Conservation (phyloP, 257 asterid genomes). For the Ballota nigra region DNA sequence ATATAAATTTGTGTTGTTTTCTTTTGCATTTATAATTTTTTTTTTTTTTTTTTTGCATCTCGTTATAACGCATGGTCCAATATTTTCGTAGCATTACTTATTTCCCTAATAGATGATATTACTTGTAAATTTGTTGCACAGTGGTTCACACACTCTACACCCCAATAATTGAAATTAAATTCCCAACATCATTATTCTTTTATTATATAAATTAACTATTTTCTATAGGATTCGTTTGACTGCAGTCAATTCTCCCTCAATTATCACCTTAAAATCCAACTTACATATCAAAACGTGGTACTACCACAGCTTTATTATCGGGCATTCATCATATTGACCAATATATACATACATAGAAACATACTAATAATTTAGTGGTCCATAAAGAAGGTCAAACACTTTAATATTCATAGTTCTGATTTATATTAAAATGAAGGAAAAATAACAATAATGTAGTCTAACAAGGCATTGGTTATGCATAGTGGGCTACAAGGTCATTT, state of each 20-base stretch:
- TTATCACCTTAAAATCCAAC: not conserved
- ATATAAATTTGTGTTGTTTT: too few species aligned
- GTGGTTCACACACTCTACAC: too few species aligned
- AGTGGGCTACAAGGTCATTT: slow-evolving; percentile 23
- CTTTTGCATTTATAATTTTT: too few species aligned
- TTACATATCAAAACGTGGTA: not conserved
- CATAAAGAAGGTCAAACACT: slow-evolving; percentile 21
- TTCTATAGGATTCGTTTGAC: not conserved
- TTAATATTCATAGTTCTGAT: slow-evolving; percentile 8
- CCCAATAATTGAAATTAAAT: not conserved
- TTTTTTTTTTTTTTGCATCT: too few species aligned
- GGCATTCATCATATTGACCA: slow-evolving; percentile 16
- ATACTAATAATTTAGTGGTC: slow-evolving; percentile 16
- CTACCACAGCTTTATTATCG: not conserved
- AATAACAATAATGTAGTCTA: not conserved
- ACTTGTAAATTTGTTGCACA: too few species aligned
- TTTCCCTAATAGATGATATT: too few species aligned
- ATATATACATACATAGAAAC: not conserved
- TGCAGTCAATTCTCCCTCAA: not conserved
- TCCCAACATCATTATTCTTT: not conserved
- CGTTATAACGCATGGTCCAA: too few species aligned
- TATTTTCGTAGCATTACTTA: too few species aligned
- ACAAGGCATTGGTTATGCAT: slow-evolving; percentile 13
- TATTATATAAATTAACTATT: not conserved
- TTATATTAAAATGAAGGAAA: not conserved